Evolutionary conservation across 345 rosid species (phyloP), one percentile per base, ranked within the genome.

Genomic region (Euphorbia lathyris): DNA sequence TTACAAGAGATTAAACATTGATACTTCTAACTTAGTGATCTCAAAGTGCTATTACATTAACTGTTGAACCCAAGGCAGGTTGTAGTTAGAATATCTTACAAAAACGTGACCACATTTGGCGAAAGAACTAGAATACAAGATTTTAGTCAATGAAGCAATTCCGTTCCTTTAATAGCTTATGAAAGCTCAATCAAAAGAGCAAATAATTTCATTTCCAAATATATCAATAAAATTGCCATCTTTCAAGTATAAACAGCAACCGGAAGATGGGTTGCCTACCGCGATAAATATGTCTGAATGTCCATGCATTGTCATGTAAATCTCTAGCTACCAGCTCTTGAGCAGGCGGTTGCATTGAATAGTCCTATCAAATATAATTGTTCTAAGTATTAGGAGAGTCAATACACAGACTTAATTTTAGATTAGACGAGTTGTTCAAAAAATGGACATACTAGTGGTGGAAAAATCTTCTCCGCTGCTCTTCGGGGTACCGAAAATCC

Each of bases 401-500:
- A 63, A 57, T 36, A 36, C 55, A 61, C 36, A n/a, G 12, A 22
- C 27, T 27, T 25, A 65, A 50, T 25, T 23, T 20, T 43, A 30
- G 50, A 63, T 51, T 14, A 51, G 30, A 65, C 3, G 5, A 20
- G 45, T 27, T 45, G 8, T 69, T 38, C 56, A 56, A 17, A 26
- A 26, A 47, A 1, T 29, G 30, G 55, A 83, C 89, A 25, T 74
- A 94, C 98, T 55, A 94, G 92, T 74, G 90, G 81, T 40, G 98
- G 98, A 77, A 94, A 94, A 47, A 91, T 91, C 80, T 91, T 94
- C 86, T 94, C 98, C 43, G 98, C 98, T 58, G 98, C 90, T 74
- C 98, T 86, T 10, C 98, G 96, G 32, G 98, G 97, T 34, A 94
- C 98, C 50, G 96, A 94, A 77, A 94, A 94, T 40, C 98, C 98